Evolutionary conservation across 2,329 filamentous ascomycete genomes (phyloP), one percentile per base, ranked within the genome.

Genomic region (Microdochium trichocladiopsis): DNA sequence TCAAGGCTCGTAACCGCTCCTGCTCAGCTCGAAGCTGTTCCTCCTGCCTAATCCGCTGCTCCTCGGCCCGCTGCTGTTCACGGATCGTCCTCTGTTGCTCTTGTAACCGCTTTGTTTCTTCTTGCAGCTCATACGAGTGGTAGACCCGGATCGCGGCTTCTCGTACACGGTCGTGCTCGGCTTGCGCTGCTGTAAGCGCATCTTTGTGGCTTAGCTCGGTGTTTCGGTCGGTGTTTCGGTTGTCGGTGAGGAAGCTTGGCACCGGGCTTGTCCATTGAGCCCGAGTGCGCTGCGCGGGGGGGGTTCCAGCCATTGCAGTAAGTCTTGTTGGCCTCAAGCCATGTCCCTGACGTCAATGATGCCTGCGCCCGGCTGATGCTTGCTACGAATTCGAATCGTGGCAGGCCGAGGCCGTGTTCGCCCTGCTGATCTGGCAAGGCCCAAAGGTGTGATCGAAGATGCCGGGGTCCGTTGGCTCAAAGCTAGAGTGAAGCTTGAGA

Each of bases 161-260:
- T 25, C 78, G 76, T 11, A 93, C 78, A 25, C 80, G 76, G 36
- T 87, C 80, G 64, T 91, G 88, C 61, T 86, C 80, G 14, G 75
- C 74, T 49, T 82, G 81, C 3, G 86, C 86, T 48, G 79, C 78
- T 47, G 79, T 80, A 16, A 93, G 77, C 14, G 86, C 86, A 58
- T 83, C 79, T 53, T 78, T 76, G 63, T 90, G 86, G 52, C 74
- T 75, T 49, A 79, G 72, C 62, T 85, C 83, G 31, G 78, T 80
- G 56, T 88, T 83, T 33, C 80, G 77, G 28, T 85, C 83, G 31
- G 78, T 80, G 56, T 88, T 83, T 33, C 80, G 77, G 28, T 80
- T 76, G 50, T 83, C 79, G 41, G 74, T 73, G 53, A 90, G 84
- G 25, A 89, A 78, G 9, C 69, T 60, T 50, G 70, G 66, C 22